These are phyloP conservation scores for Aspergillus terreus DNA, from an alignment of 2,329 filamentous ascomycete genomes.

Conservation along the genomic window DNA sequence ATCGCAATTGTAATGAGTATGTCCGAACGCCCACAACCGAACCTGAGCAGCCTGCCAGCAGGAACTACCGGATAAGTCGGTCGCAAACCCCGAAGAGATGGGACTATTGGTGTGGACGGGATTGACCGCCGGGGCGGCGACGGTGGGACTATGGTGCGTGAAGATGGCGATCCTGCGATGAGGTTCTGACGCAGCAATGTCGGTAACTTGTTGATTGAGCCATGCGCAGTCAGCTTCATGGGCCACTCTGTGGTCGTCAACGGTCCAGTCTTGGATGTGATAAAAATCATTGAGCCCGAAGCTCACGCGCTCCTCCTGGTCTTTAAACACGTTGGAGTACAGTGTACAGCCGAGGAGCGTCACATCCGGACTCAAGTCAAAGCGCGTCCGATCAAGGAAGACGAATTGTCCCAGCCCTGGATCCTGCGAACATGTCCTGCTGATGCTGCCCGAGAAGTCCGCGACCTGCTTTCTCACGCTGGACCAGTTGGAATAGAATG, in stretches of 20 bases:
- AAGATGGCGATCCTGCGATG: slow-evolving; percentile 35
- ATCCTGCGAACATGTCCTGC: slow-evolving; percentile 7
- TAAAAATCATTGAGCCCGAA: slow-evolving; percentile 52
- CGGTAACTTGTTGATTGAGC: slow-evolving; percentile 37
- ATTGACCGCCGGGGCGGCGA: slow-evolving; percentile 24
- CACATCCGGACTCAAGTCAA: slow-evolving; percentile 34
- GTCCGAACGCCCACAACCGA: slow-evolving; percentile 47
- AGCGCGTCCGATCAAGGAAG: slow-evolving; percentile 39
- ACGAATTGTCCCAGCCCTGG: slow-evolving; percentile 33
- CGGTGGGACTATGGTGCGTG: slow-evolving; percentile 37
- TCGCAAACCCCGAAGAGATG: slow-evolving; percentile 39
- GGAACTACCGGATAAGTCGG: slow-evolving; percentile 35
- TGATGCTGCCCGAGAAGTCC: slow-evolving; percentile 22
- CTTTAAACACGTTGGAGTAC: slow-evolving; percentile 45
- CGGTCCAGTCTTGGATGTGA: slow-evolving; percentile 37
- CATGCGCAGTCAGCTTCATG: slow-evolving; percentile 35
- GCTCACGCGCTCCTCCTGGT: slow-evolving; percentile 38
- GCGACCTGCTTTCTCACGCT: slow-evolving; percentile 18
- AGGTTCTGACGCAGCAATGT: slow-evolving; percentile 27
- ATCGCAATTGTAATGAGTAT: slow-evolving; percentile 47
- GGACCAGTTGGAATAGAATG: slow-evolving; percentile 39
- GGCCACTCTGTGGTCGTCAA: slow-evolving; percentile 27
- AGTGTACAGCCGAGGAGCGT: slow-evolving; percentile 49
- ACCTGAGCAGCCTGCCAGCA: slow-evolving; percentile 40
- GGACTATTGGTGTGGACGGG: slow-evolving; percentile 30